Conservation (phyloP, 768 basidiomycete species). For the Hirschioporus abietinus region DNA sequence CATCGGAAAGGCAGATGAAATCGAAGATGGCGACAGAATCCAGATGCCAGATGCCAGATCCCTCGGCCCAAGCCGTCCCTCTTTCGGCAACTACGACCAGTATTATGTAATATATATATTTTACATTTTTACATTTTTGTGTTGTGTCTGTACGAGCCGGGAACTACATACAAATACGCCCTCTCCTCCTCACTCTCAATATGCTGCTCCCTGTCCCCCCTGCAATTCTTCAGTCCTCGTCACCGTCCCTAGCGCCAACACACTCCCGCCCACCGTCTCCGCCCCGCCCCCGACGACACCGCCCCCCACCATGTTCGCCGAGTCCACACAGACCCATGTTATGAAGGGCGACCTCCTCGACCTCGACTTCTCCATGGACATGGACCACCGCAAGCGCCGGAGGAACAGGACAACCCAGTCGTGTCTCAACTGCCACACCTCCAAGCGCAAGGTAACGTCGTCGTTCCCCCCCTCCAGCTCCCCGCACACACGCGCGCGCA, state of each 20-base stretch:
- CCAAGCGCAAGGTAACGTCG: slow-evolving; percentile 76
- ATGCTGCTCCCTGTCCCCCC: no score
- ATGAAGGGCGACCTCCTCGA: slow-evolving; percentile 77
- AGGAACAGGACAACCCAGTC: slow-evolving; percentile 91
- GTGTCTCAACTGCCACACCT: slow-evolving; percentile 85
- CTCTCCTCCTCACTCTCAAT: no score
- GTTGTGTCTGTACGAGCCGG: not conserved
- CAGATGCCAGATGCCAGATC: no score
- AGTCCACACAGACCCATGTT: slow-evolving; percentile 50
- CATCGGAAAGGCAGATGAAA: no score
- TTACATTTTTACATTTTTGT: not conserved
- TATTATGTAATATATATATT: not conserved
- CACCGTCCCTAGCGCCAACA: no score
- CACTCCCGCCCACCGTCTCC: no score
- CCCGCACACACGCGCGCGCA: no score
- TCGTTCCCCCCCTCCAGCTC: slow-evolving; percentile 4
- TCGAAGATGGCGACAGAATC: no score
- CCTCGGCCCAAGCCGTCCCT: not conserved
- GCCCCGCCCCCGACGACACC: no score
- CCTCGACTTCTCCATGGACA: slow-evolving; percentile 67
- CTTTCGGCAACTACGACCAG: no score
- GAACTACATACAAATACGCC: no score
- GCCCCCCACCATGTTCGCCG: slow-evolving; percentile 25
- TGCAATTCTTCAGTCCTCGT: no score
- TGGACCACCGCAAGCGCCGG: slow-evolving; percentile 76